phyloP scores from a whole-genome alignment of 805 yeast species.

The Lipomyces sp. region DNA sequence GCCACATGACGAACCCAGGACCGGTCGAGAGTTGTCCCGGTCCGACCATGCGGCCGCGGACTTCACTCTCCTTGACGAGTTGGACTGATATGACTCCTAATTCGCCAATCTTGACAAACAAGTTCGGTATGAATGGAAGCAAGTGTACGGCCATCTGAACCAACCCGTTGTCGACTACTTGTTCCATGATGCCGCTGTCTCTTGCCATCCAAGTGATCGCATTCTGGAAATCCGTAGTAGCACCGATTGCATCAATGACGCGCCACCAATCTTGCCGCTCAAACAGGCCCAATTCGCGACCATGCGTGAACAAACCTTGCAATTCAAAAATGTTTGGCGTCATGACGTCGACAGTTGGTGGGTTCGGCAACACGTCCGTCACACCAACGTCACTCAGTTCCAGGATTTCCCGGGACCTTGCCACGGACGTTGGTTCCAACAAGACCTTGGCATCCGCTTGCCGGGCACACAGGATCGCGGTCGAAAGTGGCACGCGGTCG shows the following conservation, averaged over 20 bases:
- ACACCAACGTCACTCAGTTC: conserved; percentile 39
- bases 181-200: conserved; percentile 46
- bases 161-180: conserved; percentile 49
- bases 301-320: conserved; percentile 56
- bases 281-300: conserved; percentile 49
- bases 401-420: conserved; percentile 54
- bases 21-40: conserved; percentile 8
- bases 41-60: not conserved
- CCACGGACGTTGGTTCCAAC: conserved; percentile 78
- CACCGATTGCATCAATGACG: conserved; percentile 62
- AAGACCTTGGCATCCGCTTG: conserved; percentile 48
- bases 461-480: conserved; percentile 46
- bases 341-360: conserved; percentile 47
- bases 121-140: conserved; percentile 72
- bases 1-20: conserved; percentile 35
- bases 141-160: conserved; percentile 70
- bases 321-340: conserved; percentile 78
- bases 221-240: conserved; percentile 54
- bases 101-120: conserved; percentile 69
- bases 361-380: not conserved
- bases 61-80: conserved; percentile 31
- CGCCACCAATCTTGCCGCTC: conserved; percentile 77
- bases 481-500: conserved; percentile 50
- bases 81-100: conserved; percentile 61
- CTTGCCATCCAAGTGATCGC: conserved; percentile 37